These are phyloP conservation scores for Solanum sejunctum DNA, from an alignment of 257 asterid species.

Conservation along the genomic window DNA sequence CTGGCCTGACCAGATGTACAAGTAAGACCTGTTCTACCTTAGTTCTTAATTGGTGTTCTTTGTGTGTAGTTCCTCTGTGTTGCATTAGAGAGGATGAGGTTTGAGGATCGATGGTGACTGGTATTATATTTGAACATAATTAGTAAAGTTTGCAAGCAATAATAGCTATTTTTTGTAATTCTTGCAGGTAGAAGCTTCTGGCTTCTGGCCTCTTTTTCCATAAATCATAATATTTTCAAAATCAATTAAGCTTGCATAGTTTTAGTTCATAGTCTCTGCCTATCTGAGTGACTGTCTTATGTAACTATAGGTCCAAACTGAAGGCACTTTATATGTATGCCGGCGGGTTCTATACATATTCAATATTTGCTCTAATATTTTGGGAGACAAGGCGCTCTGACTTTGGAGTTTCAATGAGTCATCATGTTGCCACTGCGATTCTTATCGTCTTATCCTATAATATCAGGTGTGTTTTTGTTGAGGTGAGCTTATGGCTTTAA, in stretches of 20 bases:
- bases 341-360: conserved; percentile 81
- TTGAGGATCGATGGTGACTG: background rate
- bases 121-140: background rate
- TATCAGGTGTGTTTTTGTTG: conserved; percentile 34
- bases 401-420: conserved; percentile 92
- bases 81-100: background rate
- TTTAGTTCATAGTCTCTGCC: background rate
- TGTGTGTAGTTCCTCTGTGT: background rate
- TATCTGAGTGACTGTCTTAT: conserved; percentile 4
- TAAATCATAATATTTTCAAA: background rate
- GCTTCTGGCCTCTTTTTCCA: background rate
- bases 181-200: background rate
- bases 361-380: conserved; percentile 79
- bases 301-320: conserved; percentile 61
- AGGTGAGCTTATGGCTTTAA: conserved; percentile 1
- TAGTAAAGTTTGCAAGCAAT: background rate
- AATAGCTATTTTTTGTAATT: background rate
- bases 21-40: conserved; percentile 29
- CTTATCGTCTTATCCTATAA: conserved; percentile 65
- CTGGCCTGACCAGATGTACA: conserved; percentile 87
- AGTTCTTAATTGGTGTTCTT: background rate
- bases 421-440: conserved; percentile 66
- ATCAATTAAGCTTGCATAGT: background rate
- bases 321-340: conserved; percentile 76
- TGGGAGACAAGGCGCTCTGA: conserved; percentile 98